Percentiles rank a stretch among this genome's conserved stretches.
These are phyloP conservation scores for Penicillium manginii DNA, from an alignment of 495 filamentous ascomycete genomes.

Conservation along the genomic window DNA sequence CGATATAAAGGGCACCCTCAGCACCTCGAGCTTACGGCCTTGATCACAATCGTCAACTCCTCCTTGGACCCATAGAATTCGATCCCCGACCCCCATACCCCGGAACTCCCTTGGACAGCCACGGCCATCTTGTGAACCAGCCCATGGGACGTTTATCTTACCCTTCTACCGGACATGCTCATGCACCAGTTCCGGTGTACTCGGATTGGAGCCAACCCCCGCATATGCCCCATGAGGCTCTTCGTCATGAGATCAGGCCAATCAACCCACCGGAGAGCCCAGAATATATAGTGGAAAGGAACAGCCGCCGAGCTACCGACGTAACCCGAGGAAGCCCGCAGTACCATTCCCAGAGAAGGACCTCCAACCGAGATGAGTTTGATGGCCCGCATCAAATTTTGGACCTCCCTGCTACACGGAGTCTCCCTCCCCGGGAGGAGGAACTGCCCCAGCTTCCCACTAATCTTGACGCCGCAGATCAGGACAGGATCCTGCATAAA, in stretches of 20 bases:
- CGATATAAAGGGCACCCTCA: constrained; percentile 37
- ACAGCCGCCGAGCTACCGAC: constrained; percentile 40
- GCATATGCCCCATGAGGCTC: constrained; percentile 37
- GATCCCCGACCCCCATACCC: constrained; percentile 38
- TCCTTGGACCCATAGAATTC: constrained; percentile 33
- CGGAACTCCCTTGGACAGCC: constrained; percentile 31
- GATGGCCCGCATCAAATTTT: constrained; percentile 83
- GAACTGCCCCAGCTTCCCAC: constrained; percentile 81
- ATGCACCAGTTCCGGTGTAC: constrained; percentile 34
- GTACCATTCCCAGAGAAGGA: constrained; percentile 66
- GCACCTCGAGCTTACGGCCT: constrained; percentile 34
- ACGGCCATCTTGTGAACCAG: constrained; percentile 28
- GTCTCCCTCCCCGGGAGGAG: constrained; percentile 71
- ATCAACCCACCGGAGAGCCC: constrained; percentile 38
- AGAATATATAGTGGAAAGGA: constrained; percentile 47
- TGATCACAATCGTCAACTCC: constrained; percentile 33
- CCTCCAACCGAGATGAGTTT: constrained; percentile 87
- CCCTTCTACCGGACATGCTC: constrained; percentile 38
- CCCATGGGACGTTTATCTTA: constrained; percentile 42
- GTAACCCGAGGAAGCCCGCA: constrained; percentile 54
- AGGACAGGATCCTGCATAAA: constrained; percentile 75
- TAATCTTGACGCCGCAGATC: constrained; percentile 79
- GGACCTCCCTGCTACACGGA: constrained; percentile 64
- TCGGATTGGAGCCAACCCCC: constrained; percentile 42
- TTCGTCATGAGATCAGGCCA: constrained; percentile 38